phyloP scores from a whole-genome alignment of 1,284 basidiomycete species.

The Papiliotrema fonsecae region DNA sequence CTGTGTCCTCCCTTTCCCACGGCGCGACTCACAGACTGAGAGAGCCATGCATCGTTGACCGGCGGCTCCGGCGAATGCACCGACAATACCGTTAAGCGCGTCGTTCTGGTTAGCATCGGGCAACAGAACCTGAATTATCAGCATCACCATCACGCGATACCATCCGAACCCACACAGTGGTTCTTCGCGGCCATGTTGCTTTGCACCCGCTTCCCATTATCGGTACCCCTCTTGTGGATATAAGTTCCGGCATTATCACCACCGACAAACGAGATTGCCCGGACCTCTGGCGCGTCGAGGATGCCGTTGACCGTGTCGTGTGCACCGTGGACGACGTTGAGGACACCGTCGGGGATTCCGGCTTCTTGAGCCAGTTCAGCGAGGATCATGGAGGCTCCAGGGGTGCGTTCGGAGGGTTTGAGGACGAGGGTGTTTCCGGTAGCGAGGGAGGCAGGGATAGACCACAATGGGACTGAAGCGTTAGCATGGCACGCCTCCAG shows the following conservation, averaged over 20 bases:
- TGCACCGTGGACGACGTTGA: conserved; percentile 69
- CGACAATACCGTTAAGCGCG: conserved; percentile 81
- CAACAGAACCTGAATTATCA: conserved; percentile 59
- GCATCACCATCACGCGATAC: neutral
- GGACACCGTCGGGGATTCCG: conserved; percentile 61
- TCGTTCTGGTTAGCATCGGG: conserved; percentile 90
- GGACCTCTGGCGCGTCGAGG: conserved; percentile 82
- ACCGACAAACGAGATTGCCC: conserved; percentile 94
- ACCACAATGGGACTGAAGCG: conserved; percentile 95
- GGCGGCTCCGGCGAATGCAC: conserved; percentile 90
- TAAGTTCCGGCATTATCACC: conserved; percentile 86
- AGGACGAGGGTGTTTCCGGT: conserved; percentile 76
- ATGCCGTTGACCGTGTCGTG: conserved; percentile 85
- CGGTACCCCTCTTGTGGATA: conserved; percentile 66
- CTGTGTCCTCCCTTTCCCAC: neutral
- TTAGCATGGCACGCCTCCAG: neutral
- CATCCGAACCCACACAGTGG: conserved; percentile 59
- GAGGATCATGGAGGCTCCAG: conserved; percentile 90
- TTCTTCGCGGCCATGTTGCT: conserved; percentile 95
- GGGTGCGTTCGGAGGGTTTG: conserved; percentile 90
- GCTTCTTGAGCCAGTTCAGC: conserved; percentile 83
- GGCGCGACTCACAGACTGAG: conserved; percentile 10
- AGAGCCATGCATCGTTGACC: conserved; percentile 57
- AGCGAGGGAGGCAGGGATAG: conserved; percentile 58
- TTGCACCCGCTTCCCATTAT: conserved; percentile 77